Base-by-base conservation (phyloP, 306 rosid species). In the Ceratonia siliqua region DNA sequence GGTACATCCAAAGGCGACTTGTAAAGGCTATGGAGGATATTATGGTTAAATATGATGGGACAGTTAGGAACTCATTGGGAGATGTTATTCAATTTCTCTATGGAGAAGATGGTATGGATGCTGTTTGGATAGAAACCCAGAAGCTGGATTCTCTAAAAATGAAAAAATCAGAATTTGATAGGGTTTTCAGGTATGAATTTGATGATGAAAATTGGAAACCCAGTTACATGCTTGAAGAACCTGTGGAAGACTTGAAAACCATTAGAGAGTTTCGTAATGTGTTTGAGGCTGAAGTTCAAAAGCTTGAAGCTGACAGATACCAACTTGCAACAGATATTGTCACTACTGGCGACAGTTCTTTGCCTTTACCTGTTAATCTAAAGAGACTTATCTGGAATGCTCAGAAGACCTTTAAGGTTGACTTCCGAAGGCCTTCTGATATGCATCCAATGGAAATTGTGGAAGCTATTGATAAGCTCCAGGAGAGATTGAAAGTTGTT, bases 21-120 rank as follows among this genome's bases (percentile, higher is more conserved):
- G 99, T 95, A 59, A 92, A 95, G 84, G 99, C 99, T 77, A 95
- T 95, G 99, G 99, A 95, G 73, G 99, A 95, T 85, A 92, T 95
- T 68, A 95, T 95, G 99, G 98, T 92, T 72, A 95, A 95, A 82
- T 95, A 95, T 76, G 99, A 95, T 74, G 99, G 99, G 76, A 95
- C 99, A 36, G 99, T 95, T 30, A 85, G 99, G 82, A 95, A 95
- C 81, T 95, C 99, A 11, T 81, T 95, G 87, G 99, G 99, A 42
- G 99, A 95, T 17, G 99, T 95, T 52, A 95, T 95, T 74, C 99
- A 95, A 75, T 95, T 95, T 86, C 93, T 95, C 13, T 95, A 95
- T 32, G 99, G 99, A 38, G 99, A 95, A 80, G 99, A 95, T 84
- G 98, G 99, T 61, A 95, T 95, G 99, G 99, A 95, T 79, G 80